Conservation (phyloP, 2,329 filamentous ascomycete genomes). For the Coniella lustricola region DNA sequence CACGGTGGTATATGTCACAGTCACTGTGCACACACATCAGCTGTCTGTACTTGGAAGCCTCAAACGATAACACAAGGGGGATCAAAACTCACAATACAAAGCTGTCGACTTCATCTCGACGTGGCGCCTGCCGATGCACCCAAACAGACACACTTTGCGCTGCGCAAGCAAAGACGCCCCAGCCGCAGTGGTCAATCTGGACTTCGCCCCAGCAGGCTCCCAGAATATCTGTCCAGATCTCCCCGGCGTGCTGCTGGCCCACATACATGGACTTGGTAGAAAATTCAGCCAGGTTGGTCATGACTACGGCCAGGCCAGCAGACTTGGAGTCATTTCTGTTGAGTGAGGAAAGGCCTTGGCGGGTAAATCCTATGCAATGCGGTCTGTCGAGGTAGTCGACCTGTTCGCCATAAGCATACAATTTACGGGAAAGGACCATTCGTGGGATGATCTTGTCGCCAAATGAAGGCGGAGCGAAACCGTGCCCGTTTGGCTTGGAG, state of each 20-base stretch:
- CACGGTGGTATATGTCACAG: background rate
- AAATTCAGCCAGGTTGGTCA: conserved; percentile 41
- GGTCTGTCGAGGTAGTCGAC: conserved; percentile 54
- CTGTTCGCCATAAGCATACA: conserved; percentile 62
- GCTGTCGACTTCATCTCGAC: conserved; percentile 2
- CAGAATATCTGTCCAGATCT: conserved; percentile 58
- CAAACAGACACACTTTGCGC: conserved; percentile 53
- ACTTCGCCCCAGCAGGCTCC: conserved; percentile 48
- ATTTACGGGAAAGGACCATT: conserved; percentile 53
- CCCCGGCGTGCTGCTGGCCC: conserved; percentile 48
- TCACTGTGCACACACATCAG: background rate
- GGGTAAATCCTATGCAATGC: conserved; percentile 53
- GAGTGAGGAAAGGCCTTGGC: conserved; percentile 36
- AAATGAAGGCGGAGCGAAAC: conserved; percentile 32
- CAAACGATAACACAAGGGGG: background rate
- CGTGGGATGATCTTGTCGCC: conserved; percentile 45
- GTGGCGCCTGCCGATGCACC: conserved; percentile 35
- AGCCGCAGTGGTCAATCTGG: conserved; percentile 51
- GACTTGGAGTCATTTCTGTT: conserved; percentile 25
- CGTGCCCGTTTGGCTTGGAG: conserved; percentile 36
- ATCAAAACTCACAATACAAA: conserved; percentile 8
- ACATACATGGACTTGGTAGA: conserved; percentile 54
- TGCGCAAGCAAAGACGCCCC: conserved; percentile 48
- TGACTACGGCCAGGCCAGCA: conserved; percentile 49
- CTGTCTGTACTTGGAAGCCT: too few species aligned